Percentiles rank a stretch among this genome's conserved stretches.
These are phyloP conservation scores for Laguncularia racemosa DNA, from an alignment of 345 rosid genomes.

Conservation along the genomic window DNA sequence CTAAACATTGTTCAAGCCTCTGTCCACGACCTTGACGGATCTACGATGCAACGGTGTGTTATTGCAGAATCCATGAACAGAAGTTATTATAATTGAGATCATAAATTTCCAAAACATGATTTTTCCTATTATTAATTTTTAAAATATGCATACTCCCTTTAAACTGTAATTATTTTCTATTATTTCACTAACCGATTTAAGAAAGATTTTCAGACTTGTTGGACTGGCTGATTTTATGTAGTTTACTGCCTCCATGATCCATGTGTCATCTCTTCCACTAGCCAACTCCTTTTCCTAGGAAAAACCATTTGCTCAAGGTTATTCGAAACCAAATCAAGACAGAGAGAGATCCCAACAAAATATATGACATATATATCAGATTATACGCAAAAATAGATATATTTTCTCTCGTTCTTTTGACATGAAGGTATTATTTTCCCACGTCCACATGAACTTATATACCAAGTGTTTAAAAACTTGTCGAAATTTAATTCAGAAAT, in stretches of 20 bases:
- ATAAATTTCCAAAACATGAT: too few relatives aligned
- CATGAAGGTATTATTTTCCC: too few relatives aligned
- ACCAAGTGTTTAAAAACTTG: too few relatives aligned
- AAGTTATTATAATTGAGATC: neutral
- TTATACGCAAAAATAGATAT: too few relatives aligned
- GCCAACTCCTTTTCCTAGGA: conserved; percentile 4
- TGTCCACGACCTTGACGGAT: conserved; percentile 10
- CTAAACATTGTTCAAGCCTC: conserved; percentile 8
- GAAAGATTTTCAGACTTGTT: conserved; percentile 11
- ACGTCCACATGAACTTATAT: too few relatives aligned
- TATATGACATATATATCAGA: neutral
- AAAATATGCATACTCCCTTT: neutral
- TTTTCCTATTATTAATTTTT: neutral
- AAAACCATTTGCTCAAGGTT: neutral
- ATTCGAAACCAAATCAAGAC: neutral
- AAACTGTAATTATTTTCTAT: neutral
- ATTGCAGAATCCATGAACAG: neutral
- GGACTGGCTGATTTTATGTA: conserved; percentile 13
- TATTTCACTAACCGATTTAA: conserved; percentile 1
- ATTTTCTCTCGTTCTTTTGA: too few relatives aligned
- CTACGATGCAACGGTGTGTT: neutral
- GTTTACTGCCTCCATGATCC: conserved; percentile 11
- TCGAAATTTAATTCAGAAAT: too few relatives aligned
- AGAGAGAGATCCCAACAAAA: neutral
- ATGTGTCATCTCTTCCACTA: neutral